Percentiles rank a stretch among this genome's conserved stretches.
These are phyloP conservation scores for Urtica urens DNA, from an alignment of 306 rosid species.

Conservation along the genomic window DNA sequence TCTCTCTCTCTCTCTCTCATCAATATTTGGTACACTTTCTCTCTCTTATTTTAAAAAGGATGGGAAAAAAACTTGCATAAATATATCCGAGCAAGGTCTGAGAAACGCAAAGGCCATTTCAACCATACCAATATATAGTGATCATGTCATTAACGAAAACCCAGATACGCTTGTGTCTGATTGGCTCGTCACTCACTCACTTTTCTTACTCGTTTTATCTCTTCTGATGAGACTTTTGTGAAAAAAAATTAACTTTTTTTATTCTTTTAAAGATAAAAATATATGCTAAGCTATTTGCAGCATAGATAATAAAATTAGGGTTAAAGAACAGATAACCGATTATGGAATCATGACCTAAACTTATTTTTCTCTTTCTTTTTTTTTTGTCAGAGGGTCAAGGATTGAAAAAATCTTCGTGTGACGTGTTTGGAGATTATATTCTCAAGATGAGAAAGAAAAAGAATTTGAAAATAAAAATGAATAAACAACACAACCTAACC, in stretches of 20 bases:
- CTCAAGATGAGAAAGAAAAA: slow-evolving; percentile 15
- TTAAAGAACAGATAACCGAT: slow-evolving; percentile 25
- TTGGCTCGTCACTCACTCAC: slow-evolving; percentile 34
- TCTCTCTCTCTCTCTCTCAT: slow-evolving; percentile 29
- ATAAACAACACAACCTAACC: slow-evolving; percentile 25
- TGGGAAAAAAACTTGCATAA: slow-evolving; percentile 30
- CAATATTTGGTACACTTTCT: slow-evolving; percentile 31
- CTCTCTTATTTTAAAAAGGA: slow-evolving; percentile 10
- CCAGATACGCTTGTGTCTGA: slow-evolving; percentile 14
- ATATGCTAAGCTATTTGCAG: neutral
- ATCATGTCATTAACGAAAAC: slow-evolving; percentile 21
- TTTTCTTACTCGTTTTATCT: slow-evolving; percentile 12
- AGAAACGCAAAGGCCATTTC: slow-evolving; percentile 30
- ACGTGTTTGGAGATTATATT: slow-evolving; percentile 75
- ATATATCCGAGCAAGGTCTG: slow-evolving; percentile 43
- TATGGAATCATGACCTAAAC: slow-evolving; percentile 46
- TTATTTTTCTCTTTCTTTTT: neutral
- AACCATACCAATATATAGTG: slow-evolving; percentile 24
- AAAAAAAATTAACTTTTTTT: slow-evolving; percentile 19
- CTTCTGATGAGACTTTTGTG: slow-evolving; percentile 7
- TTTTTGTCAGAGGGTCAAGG: slow-evolving; percentile 51
- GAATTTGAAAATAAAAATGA: slow-evolving; percentile 11
- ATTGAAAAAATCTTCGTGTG: slow-evolving; percentile 61
- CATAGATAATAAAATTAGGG: slow-evolving; percentile 33
- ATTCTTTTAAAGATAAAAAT: slow-evolving; percentile 5